Evolutionary conservation across 306 rosid genomes (phyloP).

Genomic region (Ziziphus jujuba): DNA sequence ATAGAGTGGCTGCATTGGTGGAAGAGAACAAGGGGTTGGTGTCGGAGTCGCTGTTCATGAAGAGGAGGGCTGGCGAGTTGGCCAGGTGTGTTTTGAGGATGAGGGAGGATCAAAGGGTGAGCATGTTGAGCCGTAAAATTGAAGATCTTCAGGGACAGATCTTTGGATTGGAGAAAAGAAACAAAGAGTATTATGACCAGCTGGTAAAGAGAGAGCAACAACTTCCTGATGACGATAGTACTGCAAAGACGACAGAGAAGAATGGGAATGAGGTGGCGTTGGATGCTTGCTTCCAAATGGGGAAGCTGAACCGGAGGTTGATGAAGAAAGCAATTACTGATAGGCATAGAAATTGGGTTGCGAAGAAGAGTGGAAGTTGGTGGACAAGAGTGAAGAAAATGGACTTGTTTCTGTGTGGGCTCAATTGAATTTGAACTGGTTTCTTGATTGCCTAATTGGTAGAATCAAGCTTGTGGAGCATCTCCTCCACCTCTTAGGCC

Average conservation of each 20-base stretch:
- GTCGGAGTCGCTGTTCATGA: constrained; percentile 63
- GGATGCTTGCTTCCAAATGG: constrained; percentile 54
- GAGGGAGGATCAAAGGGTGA: constrained; percentile 86
- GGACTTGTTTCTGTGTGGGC: constrained; percentile 78
- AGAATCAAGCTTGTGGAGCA: not conserved
- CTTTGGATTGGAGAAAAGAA: constrained; percentile 81
- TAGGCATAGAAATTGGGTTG: constrained; percentile 16
- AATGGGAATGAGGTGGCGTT: constrained; percentile 42
- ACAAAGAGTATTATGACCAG: constrained; percentile 74
- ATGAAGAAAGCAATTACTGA: constrained; percentile 27
- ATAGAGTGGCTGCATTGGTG: constrained; percentile 49
- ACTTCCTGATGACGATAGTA: constrained; percentile 6
- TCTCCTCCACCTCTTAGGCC: not conserved
- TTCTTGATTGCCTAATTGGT: constrained; percentile 2
- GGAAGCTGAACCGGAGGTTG: constrained; percentile 39
- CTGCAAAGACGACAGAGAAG: constrained; percentile 30
- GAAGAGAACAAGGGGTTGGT: constrained; percentile 78
- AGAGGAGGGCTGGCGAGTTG: constrained; percentile 73
- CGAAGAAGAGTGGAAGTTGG: constrained; percentile 36
- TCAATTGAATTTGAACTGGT: constrained; percentile 39
- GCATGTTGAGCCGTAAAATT: constrained; percentile 64
- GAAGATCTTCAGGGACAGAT: constrained; percentile 90
- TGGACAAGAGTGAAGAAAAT: constrained; percentile 75
- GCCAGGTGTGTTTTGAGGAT: constrained; percentile 75
- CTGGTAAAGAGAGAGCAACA: constrained; percentile 40